phyloP scores from a whole-genome alignment of 2,329 filamentous ascomycete species.

The Hymenoscyphus fraxineus region DNA sequence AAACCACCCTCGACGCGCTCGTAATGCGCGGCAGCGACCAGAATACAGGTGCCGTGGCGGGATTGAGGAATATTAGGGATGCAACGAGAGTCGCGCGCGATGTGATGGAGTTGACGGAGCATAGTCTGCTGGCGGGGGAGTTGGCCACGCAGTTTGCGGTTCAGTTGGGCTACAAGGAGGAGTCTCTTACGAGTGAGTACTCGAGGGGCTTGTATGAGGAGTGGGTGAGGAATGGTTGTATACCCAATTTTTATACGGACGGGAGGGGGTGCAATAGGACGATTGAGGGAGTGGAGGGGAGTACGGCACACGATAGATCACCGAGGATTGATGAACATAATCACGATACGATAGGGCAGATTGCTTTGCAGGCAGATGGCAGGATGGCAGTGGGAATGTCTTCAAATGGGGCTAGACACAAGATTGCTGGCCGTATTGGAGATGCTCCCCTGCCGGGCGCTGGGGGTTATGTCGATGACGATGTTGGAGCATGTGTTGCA shows the following conservation, averaged over 20 bases:
- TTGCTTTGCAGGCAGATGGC: constrained; percentile 3
- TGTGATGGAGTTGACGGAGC: constrained; percentile 5
- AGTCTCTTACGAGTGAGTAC: neutral
- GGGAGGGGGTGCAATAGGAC: neutral
- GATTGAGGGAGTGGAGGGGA: neutral
- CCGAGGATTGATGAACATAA: constrained; percentile 6
- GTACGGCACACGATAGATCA: neutral
- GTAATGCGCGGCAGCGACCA: constrained; percentile 8
- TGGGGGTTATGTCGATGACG: constrained; percentile 6
- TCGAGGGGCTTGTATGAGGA: neutral
- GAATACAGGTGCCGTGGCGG: constrained; percentile 4
- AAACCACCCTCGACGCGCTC: constrained; percentile 6
- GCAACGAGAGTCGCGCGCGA: constrained; percentile 5
- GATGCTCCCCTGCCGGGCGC: constrained; percentile 8
- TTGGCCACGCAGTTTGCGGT: constrained; percentile 5
- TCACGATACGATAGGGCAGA: constrained; percentile 8
- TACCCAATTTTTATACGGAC: neutral
- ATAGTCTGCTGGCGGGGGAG: constrained; percentile 5
- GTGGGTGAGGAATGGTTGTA: neutral
- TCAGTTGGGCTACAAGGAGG: neutral
- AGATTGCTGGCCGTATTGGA: constrained; percentile 5
- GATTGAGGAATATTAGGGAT: constrained; percentile 4
- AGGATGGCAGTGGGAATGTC: constrained; percentile 8
- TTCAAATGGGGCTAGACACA: constrained; percentile 5
- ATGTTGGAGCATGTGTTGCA: constrained; percentile 7